Percentiles rank a stretch among this genome's conserved stretches.
Evolutionary conservation across 2,329 filamentous ascomycete genomes (phyloP).

Genomic region (Tolypocladium paradoxum): DNA sequence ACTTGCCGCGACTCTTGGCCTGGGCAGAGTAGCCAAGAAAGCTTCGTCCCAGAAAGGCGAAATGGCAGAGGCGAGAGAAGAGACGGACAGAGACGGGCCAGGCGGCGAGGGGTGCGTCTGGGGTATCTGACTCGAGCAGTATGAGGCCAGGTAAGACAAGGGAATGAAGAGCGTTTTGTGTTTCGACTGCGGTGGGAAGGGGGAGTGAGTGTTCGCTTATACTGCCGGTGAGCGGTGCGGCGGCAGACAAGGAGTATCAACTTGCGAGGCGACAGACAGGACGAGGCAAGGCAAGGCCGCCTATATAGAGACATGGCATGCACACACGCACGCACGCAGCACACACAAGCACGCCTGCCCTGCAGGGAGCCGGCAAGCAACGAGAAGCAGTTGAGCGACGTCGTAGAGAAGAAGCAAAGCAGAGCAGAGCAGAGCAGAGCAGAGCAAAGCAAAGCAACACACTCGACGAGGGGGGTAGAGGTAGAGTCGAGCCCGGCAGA

Average conservation of each 20-base stretch:
- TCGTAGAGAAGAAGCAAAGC: background rate
- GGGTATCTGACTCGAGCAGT: constrained; percentile 1
- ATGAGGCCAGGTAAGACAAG: background rate
- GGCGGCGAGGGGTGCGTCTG: background rate
- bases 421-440: background rate
- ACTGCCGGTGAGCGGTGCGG: background rate
- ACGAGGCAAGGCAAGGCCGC: background rate
- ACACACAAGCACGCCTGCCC: background rate
- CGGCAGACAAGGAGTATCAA: background rate
- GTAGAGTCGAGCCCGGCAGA: background rate
- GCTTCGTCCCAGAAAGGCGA: background rate
- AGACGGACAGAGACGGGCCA: background rate
- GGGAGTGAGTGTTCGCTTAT: background rate
- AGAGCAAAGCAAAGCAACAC: background rate
- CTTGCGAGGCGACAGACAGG: background rate
- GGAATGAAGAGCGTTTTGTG: background rate
- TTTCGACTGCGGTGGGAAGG: background rate
- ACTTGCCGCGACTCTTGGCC: background rate
- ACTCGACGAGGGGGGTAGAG: background rate
- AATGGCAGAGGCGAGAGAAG: background rate
- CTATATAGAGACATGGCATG: background rate
- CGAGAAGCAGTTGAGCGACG: background rate
- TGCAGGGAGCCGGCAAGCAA: background rate
- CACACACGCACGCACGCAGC: background rate
- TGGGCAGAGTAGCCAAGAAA: background rate